Conservation (phyloP, 345 rosid species). For the Aquilaria malaccensis region DNA sequence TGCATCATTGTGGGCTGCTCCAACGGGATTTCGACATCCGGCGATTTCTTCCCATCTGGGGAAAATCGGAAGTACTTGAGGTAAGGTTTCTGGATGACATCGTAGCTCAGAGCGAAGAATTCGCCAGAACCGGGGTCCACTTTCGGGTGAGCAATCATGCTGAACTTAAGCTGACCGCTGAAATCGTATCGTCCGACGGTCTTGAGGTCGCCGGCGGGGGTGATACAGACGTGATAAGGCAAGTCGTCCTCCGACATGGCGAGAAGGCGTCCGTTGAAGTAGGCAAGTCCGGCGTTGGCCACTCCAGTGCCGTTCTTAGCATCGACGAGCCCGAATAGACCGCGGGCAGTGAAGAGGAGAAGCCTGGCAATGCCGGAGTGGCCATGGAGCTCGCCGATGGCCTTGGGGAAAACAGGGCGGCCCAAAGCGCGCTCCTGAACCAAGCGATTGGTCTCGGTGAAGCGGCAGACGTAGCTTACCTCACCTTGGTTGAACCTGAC, state of each 20-base stretch:
- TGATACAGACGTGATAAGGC: conserved; percentile 68
- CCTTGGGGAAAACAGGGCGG: conserved; percentile 75
- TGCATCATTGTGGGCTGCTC: conserved; percentile 85
- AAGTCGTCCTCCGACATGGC: conserved; percentile 93
- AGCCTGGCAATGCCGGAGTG: conserved; percentile 81
- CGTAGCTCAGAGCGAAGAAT: conserved; percentile 72
- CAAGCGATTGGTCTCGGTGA: conserved; percentile 70
- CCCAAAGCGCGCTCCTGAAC: conserved; percentile 61
- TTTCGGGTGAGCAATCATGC: conserved; percentile 95
- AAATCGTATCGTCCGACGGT: conserved; percentile 70
- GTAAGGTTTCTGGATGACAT: conserved; percentile 69
- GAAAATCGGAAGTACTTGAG: conserved; percentile 68
- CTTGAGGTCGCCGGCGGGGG: conserved; percentile 50
- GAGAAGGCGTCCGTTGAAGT: conserved; percentile 56
- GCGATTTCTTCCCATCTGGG: conserved; percentile 54
- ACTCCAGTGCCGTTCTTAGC: conserved; percentile 67
- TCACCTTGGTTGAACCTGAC: conserved; percentile 39
- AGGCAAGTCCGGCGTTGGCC: conserved; percentile 83
- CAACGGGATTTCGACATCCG: conserved; percentile 59
- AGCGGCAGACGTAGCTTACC: conserved; percentile 70
- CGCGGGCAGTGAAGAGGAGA: conserved; percentile 68
- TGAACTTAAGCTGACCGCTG: conserved; percentile 43
- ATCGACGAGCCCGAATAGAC: conserved; percentile 54
- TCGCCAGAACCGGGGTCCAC: conserved; percentile 67
- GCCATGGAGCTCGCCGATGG: conserved; percentile 89